A percentile compares a stretch with the other conserved stretches of the same genome.
Conservation (phyloP, 2,329 filamentous ascomycete genomes). For the Didymellaceae sp. region DNA sequence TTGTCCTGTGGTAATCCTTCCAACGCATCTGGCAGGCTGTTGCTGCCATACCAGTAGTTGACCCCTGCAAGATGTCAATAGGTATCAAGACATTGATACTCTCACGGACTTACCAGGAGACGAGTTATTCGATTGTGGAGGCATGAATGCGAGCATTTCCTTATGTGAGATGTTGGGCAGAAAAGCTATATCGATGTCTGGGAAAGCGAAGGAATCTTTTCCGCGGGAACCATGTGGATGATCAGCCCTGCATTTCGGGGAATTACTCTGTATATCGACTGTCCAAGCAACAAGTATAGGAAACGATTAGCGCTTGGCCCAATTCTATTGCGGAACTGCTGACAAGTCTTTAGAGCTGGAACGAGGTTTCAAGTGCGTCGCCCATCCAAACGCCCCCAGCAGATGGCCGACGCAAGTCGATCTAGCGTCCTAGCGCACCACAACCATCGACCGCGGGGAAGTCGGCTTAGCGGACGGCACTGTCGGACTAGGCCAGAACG, state of each 20-base stretch:
- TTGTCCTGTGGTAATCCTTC: conserved; percentile 34
- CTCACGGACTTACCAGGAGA: conserved; percentile 37
- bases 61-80: conserved; percentile 32
- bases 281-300: conserved; percentile 31
- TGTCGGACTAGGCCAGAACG: conserved; percentile 38
- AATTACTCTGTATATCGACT: conserved; percentile 41
- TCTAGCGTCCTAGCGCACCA: conserved; percentile 45
- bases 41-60: conserved; percentile 45
- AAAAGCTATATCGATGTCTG: conserved; percentile 30
- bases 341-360: conserved; percentile 41
- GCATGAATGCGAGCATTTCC: conserved; percentile 49
- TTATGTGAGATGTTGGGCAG: conserved; percentile 25
- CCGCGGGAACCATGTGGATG: conserved; percentile 31
- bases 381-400: conserved; percentile 37
- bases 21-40: conserved; percentile 38
- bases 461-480: conserved; percentile 31
- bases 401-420: conserved; percentile 39
- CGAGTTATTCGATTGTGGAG: conserved; percentile 43
- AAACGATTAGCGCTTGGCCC: conserved; percentile 36
- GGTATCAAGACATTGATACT: conserved; percentile 1
- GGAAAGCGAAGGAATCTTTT: conserved; percentile 30
- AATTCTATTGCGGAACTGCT: conserved; percentile 36
- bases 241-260: conserved; percentile 41
- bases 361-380: conserved; percentile 42
- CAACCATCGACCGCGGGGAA: conserved; percentile 43